Evolutionary conservation across 805 yeast genomes (phyloP), one percentile per base, ranked within the genome.

Genomic region (fission yeast (Schizosaccharomyces pombe)): DNA sequence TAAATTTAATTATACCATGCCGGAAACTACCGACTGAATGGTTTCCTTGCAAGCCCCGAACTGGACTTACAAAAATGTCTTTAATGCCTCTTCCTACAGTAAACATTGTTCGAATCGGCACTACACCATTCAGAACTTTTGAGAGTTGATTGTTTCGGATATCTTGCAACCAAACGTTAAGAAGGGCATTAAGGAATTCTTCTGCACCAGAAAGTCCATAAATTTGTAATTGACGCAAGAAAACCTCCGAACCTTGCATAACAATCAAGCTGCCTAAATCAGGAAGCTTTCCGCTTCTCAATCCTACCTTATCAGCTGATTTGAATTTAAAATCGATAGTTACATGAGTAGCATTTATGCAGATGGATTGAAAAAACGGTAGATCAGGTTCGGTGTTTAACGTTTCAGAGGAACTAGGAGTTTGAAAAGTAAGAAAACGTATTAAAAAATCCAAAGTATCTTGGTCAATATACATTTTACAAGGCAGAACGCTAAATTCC

Each of bases 251-350:
- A 40, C 86, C 96, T 62, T 89, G 95, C 39, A 91, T 71, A 5
- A 81, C 80, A 66, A 91, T 87, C 58, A 91, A 76, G 63, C 91
- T 91, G 75, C 85, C 78, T 54, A 91, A 75, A 63, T 89, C 96
- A 2, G 82, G 79, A 0, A 85, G 76, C 57, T 81, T 85, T 0
- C 97, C 97, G 0, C 95, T 81, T 56, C 84, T 71, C 31, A 87
- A 73, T 0, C 94, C 95, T 1, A 78, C 76, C 62, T 82, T 84
- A 64, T 89, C 94, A 30, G 43, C 24, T 16, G n/a, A 16, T 9
- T 37, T 37, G 43, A 37, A 37, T 14, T 37, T 37, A 37, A 1
- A 37, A 37, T 37, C 43, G 8, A 37, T 24, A 5, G 22, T 37
- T 9, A 37, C n/a, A 37, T 37, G 43, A 9, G 43, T 37, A 37